These are phyloP conservation scores for Breviolum minutum DNA, from an alignment of 73 alveolate genomes.

Conservation along the genomic window DNA sequence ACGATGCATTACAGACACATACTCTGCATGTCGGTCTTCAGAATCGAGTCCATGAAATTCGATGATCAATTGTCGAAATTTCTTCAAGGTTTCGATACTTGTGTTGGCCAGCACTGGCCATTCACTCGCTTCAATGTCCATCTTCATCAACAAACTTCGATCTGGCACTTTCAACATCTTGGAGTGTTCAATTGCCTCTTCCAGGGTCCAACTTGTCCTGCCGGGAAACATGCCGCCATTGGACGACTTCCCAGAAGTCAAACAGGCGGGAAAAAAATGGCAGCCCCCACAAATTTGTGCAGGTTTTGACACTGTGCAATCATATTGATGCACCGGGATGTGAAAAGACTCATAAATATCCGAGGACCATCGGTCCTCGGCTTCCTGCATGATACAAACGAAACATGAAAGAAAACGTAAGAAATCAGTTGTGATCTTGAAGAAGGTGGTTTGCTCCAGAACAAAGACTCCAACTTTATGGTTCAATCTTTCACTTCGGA, in stretches of 20 bases:
- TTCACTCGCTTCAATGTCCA: background rate
- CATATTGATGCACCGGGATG: conserved; percentile 54
- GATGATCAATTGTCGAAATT: conserved; percentile 16
- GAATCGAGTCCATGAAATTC: conserved; percentile 24
- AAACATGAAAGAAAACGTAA: no score
- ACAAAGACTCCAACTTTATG: no score
- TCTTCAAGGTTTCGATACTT: background rate
- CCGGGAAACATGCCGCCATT: background rate
- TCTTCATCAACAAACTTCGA: background rate
- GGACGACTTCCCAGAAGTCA: background rate
- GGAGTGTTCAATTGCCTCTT: conserved; percentile 11
- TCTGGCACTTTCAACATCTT: conserved; percentile 24
- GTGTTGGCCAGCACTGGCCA: background rate
- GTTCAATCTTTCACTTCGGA: no score
- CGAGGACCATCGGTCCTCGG: no score
- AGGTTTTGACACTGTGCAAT: conserved; percentile 35
- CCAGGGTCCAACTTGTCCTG: conserved; percentile 57
- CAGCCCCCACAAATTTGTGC: conserved; percentile 22
- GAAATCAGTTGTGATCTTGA: no score
- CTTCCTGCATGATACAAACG: no score
- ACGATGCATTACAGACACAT: background rate
- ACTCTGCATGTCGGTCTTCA: background rate
- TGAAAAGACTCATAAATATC: background rate
- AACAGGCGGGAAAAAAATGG: conserved; percentile 34
- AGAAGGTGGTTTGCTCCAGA: no score